phyloP scores from a whole-genome alignment of 257 asterid species.

The Penstemon davidsonii region DNA sequence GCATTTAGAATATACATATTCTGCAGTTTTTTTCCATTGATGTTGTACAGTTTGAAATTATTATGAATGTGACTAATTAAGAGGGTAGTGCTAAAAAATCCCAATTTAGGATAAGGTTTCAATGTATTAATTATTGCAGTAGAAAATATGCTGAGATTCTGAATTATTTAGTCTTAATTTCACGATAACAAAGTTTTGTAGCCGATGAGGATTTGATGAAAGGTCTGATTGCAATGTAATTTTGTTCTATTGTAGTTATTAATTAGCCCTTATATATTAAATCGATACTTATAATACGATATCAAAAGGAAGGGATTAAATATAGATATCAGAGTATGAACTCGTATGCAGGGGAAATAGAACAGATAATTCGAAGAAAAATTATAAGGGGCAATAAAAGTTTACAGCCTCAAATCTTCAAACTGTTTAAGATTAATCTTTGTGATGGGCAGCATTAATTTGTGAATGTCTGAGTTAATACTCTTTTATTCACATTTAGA shows the following conservation, averaged over 20 bases:
- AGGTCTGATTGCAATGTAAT: neutral
- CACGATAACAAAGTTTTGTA: constrained; percentile 4
- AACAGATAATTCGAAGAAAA: neutral
- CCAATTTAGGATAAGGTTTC: neutral
- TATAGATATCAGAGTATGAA: neutral
- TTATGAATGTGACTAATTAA: neutral
- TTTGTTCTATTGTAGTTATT: neutral
- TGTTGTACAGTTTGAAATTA: neutral
- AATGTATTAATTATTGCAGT: neutral
- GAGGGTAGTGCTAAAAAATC: constrained; percentile 3
- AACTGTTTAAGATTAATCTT: too few species aligned
- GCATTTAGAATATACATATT: neutral
- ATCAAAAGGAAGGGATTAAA: neutral
- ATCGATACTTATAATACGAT: neutral
- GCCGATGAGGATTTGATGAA: neutral
- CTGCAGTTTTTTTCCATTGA: neutral
- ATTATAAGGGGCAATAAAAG: too few species aligned
- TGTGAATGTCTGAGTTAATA: neutral
- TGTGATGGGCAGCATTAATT: neutral
- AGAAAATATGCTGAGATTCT: neutral
- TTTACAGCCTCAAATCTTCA: too few species aligned
- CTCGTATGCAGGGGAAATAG: neutral
- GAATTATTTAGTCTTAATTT: neutral
- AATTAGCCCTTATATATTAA: neutral
- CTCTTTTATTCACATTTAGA: neutral